Evolutionary conservation across 192 early-diverging fungal species (phyloP).

Genomic region (Coemansia sp.): DNA sequence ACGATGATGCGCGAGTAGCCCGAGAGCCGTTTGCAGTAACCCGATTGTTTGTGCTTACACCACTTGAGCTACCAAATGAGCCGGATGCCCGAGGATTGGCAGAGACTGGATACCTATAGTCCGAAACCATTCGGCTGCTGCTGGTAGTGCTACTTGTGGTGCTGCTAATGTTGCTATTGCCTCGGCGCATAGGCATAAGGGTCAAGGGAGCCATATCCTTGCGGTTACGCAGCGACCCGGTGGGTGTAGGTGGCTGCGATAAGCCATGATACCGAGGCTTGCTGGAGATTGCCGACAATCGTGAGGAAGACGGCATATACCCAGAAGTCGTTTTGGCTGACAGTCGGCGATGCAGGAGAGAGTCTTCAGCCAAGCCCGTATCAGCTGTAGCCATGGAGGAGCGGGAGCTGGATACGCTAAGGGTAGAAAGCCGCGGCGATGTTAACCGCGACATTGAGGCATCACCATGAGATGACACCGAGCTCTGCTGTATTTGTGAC

Average conservation of each 20-base stretch:
- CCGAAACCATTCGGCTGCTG: background rate
- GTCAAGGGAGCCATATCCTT: conserved; percentile 15
- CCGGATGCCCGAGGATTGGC: too few relatives aligned
- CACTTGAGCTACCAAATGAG: too few relatives aligned
- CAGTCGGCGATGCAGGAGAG: background rate
- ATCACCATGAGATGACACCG: background rate
- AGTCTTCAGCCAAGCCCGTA: background rate
- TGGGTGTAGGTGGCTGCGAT: background rate
- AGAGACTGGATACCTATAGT: too few relatives aligned
- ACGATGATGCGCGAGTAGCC: background rate
- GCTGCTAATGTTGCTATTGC: conserved; percentile 3
- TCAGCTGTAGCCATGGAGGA: conserved; percentile 2
- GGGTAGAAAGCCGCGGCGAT: background rate
- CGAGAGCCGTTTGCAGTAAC: background rate
- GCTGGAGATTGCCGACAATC: too few relatives aligned
- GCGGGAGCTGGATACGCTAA: conserved; percentile 7
- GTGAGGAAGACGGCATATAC: background rate
- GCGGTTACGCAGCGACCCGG: conserved; percentile 11
- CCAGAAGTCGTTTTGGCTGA: background rate
- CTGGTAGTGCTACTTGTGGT: background rate
- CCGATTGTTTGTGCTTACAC: too few relatives aligned
- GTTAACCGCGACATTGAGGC: background rate
- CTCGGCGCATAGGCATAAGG: conserved; percentile 9
- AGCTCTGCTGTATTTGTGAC: background rate
- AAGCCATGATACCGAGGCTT: too few relatives aligned